Evolutionary conservation across 495 filamentous ascomycete genomes (phyloP).

Genomic region (Aspergillus biplanus): DNA sequence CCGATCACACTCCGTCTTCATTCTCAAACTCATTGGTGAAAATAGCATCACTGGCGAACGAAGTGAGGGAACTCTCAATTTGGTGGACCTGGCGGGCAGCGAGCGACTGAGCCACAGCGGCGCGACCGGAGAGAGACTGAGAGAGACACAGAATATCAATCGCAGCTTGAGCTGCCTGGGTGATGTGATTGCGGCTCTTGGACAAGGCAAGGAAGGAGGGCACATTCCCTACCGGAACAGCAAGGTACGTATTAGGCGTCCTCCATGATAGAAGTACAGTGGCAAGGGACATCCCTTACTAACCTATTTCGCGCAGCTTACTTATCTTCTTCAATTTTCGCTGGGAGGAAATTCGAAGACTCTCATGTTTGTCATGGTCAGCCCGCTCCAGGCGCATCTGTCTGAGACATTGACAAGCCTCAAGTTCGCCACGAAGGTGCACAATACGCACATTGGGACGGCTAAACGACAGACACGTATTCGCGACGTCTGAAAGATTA

Average conservation of each 20-base stretch:
- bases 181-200: constrained; percentile 91
- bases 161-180: constrained; percentile 88
- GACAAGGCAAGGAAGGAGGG: constrained; percentile 79
- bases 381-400: constrained; percentile 87
- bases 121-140: constrained; percentile 81
- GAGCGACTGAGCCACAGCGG: constrained; percentile 86
- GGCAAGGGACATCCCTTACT: constrained; percentile 7
- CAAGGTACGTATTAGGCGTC: constrained; percentile 61
- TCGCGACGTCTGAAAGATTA: constrained; percentile 43
- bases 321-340: constrained; percentile 93
- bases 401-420: constrained; percentile 93
- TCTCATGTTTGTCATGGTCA: constrained; percentile 99
- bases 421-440: constrained; percentile 94
- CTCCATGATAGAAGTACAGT: neutral
- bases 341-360: constrained; percentile 95
- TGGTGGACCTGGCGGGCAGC: constrained; percentile 93
- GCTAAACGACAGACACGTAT: constrained; percentile 76
- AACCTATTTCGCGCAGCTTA: constrained; percentile 60
- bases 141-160: constrained; percentile 98
- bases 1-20: constrained; percentile 94
- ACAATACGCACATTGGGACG: constrained; percentile 88
- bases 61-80: constrained; percentile 91
- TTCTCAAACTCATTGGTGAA: constrained; percentile 82
- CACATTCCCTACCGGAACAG: constrained; percentile 96
- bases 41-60: constrained; percentile 81